Percentiles rank a stretch among this genome's conserved stretches.
phyloP scores from a whole-genome alignment of 495 filamentous ascomycete genomes.

The Annulohypoxylon bovei region DNA sequence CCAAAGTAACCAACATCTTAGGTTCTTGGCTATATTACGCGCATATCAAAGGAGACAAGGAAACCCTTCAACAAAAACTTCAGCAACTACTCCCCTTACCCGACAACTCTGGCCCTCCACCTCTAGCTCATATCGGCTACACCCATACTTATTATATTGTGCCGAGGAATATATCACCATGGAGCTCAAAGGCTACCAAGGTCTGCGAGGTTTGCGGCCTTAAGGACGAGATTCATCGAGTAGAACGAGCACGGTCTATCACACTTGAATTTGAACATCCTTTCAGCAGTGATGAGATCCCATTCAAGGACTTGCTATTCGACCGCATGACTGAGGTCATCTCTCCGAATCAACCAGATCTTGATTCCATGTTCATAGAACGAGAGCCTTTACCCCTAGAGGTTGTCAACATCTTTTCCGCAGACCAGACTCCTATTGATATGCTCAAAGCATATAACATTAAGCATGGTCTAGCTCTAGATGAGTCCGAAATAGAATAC shows the following conservation, averaged over 20 bases:
- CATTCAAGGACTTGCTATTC: slow-evolving; percentile 76
- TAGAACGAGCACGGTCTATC: slow-evolving; percentile 85
- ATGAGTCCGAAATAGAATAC: slow-evolving; percentile 92
- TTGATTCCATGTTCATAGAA: slow-evolving; percentile 81
- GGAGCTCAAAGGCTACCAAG: slow-evolving; percentile 94
- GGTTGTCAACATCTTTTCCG: slow-evolving; percentile 73
- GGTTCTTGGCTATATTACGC: slow-evolving; percentile 64
- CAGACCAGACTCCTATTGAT: slow-evolving; percentile 68
- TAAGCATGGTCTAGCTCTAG: slow-evolving; percentile 82
- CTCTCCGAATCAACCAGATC: slow-evolving; percentile 69
- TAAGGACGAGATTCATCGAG: slow-evolving; percentile 74
- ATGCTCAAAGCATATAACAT: slow-evolving; percentile 84
- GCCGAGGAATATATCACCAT: slow-evolving; percentile 93
- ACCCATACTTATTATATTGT: slow-evolving; percentile 68
- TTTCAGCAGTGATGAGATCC: slow-evolving; percentile 59
- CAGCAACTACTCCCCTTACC: slow-evolving; percentile 55
- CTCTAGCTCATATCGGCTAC: slow-evolving; percentile 46
- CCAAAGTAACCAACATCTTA: slow-evolving; percentile 53
- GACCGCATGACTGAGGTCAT: slow-evolving; percentile 95
- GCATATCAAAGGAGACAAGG: slow-evolving; percentile 52
- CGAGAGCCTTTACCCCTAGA: slow-evolving; percentile 74
- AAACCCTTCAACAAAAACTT: slow-evolving; percentile 49
- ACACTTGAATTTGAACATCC: slow-evolving; percentile 67
- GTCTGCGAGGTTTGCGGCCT: slow-evolving; percentile 94
- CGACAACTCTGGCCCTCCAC: slow-evolving; percentile 13